A percentile compares a stretch with the other conserved stretches of the same genome.
phyloP scores from a whole-genome alignment of 1,284 basidiomycete species.

The Heterobasidion irregulare region DNA sequence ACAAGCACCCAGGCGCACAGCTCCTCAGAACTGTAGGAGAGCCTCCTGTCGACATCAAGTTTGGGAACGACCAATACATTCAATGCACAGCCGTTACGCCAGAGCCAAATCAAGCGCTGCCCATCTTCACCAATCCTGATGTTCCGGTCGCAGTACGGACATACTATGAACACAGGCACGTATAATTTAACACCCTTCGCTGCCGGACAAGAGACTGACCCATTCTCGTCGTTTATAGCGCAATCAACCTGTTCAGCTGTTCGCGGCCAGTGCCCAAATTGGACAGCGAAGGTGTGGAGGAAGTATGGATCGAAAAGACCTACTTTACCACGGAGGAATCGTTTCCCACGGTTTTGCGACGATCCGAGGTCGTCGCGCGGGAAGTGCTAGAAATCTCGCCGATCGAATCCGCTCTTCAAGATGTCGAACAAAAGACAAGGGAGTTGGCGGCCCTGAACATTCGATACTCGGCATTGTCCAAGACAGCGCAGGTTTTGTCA shows the following conservation, averaged over 20 bases:
- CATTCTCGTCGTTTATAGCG: constrained; percentile 35
- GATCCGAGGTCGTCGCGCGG: constrained; percentile 82
- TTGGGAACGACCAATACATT: constrained; percentile 78
- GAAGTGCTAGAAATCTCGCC: constrained; percentile 80
- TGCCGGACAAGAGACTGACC: not conserved
- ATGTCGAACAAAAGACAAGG: constrained; percentile 71
- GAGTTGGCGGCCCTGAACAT: constrained; percentile 66
- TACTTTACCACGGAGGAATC: constrained; percentile 82
- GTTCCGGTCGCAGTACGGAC: constrained; percentile 74
- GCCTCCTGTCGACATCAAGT: constrained; percentile 75
- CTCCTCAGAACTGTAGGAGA: constrained; percentile 72
- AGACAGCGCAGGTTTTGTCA: constrained; percentile 63
- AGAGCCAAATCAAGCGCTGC: constrained; percentile 72
- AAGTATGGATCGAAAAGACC: constrained; percentile 86
- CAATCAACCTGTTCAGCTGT: constrained; percentile 76
- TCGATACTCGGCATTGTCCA: constrained; percentile 71
- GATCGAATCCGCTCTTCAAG: constrained; percentile 75
- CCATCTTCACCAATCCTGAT: constrained; percentile 83
- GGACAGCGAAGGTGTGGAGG: constrained; percentile 55
- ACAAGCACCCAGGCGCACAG: constrained; percentile 85
- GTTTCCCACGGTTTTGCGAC: constrained; percentile 87
- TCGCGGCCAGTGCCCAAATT: constrained; percentile 61
- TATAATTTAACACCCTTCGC: not conserved
- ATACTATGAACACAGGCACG: constrained; percentile 83
- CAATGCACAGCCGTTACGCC: constrained; percentile 84